Conservation (phyloP, 2,329 filamentous ascomycete species). For the Fusarium clavum region DNA sequence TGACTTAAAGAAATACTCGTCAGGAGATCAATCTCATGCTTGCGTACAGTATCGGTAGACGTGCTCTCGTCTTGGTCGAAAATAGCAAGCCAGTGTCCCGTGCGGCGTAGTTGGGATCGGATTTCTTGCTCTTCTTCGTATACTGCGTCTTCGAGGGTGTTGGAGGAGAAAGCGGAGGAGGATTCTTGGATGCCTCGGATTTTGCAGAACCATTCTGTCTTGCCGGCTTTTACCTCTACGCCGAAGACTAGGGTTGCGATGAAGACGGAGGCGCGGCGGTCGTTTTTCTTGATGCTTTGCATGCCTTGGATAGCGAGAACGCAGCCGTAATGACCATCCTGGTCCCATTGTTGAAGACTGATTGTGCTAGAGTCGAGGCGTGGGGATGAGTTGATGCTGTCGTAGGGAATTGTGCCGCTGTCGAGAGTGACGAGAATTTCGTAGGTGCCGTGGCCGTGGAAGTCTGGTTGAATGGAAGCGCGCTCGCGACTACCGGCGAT, state of each 20-base stretch:
- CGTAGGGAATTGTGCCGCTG: constrained; percentile 12
- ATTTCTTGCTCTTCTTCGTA: constrained; percentile 26
- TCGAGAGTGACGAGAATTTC: constrained; percentile 16
- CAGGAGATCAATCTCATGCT: constrained; percentile 19
- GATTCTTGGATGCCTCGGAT: constrained; percentile 12
- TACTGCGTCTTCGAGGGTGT: neutral
- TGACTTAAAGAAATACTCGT: constrained; percentile 16
- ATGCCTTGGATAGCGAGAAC: constrained; percentile 20
- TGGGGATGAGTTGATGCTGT: constrained; percentile 13
- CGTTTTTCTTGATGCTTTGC: constrained; percentile 25
- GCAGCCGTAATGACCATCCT: constrained; percentile 11
- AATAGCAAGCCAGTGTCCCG: constrained; percentile 7
- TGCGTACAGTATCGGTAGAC: neutral
- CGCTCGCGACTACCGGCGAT: constrained; percentile 23
- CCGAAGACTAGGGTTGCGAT: constrained; percentile 21
- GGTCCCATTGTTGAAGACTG: constrained; percentile 13
- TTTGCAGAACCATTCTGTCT: constrained; percentile 23
- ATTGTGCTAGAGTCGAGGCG: constrained; percentile 6
- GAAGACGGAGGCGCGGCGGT: constrained; percentile 22
- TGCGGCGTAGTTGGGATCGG: neutral
- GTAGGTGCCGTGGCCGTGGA: constrained; percentile 8
- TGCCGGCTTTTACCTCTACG: neutral
- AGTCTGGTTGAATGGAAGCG: constrained; percentile 2
- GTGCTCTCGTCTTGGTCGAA: constrained; percentile 12
- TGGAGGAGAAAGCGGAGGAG: neutral